These are phyloP conservation scores for Fusarium sp. DNA, from an alignment of 2,329 filamentous ascomycete species.

Conservation along the genomic window DNA sequence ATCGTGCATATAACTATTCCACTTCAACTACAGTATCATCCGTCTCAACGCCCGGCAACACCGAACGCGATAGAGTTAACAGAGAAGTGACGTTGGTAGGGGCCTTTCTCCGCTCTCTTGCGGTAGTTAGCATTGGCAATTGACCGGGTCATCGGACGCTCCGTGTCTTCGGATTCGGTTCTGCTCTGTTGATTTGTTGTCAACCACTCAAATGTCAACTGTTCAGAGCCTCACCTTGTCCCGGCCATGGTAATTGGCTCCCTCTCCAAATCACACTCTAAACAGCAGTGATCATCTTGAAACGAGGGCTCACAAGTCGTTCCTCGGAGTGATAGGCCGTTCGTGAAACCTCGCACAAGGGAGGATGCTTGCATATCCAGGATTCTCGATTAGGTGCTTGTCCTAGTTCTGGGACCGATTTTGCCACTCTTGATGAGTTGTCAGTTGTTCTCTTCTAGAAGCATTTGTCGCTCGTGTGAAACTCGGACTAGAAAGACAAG, in stretches of 20 bases:
- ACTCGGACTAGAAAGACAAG: slow-evolving; percentile 5
- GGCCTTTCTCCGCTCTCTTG: background rate
- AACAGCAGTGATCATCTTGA: slow-evolving; percentile 7
- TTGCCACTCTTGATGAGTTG: slow-evolving; percentile 34
- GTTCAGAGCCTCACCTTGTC: slow-evolving; percentile 11
- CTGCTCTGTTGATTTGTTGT: slow-evolving; percentile 4
- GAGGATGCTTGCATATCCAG: slow-evolving; percentile 14
- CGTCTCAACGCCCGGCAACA: slow-evolving; percentile 24
- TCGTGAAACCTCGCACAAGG: slow-evolving; percentile 4
- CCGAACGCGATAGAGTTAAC: slow-evolving; percentile 25
- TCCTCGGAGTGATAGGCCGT: slow-evolving; percentile 6
- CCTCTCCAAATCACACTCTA: slow-evolving; percentile 3
- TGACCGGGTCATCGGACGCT: background rate
- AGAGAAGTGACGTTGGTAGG: background rate
- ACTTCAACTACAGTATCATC: background rate
- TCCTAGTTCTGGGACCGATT: slow-evolving; percentile 4
- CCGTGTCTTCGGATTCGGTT: slow-evolving; percentile 6
- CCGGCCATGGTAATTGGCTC: background rate
- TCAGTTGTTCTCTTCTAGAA: slow-evolving; percentile 34
- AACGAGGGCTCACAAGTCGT: slow-evolving; percentile 17
- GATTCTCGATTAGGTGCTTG: slow-evolving; percentile 9
- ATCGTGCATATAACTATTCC: slow-evolving; percentile 14
- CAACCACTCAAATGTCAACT: background rate
- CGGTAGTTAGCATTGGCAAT: slow-evolving; percentile 4
- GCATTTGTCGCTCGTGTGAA: slow-evolving; percentile 14